These are phyloP conservation scores for Delonix regia DNA, from an alignment of 306 rosid genomes.

Conservation along the genomic window DNA sequence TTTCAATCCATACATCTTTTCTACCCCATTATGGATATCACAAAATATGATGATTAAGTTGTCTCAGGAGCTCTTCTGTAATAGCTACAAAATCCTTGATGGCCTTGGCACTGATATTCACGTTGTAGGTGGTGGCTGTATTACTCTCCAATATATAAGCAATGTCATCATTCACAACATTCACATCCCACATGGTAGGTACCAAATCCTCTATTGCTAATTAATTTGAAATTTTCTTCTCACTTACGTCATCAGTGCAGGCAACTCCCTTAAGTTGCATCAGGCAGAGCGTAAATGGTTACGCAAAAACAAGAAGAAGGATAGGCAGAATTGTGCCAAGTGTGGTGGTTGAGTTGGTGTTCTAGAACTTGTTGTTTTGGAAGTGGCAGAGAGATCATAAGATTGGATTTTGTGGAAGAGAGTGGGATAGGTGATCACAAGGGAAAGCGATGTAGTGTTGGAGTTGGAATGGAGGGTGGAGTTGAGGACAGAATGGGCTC, in stretches of 20 bases:
- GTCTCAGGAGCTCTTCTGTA: slow-evolving; percentile 79
- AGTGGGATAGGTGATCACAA: slow-evolving; percentile 39
- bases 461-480: slow-evolving; percentile 43
- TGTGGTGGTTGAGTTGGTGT: slow-evolving; percentile 52
- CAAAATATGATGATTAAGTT: slow-evolving; percentile 88
- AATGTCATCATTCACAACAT: slow-evolving; percentile 87
- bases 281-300: slow-evolving; percentile 40
- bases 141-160: slow-evolving; percentile 81
- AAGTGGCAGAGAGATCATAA: slow-evolving; percentile 5
- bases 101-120: slow-evolving; percentile 93
- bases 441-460: slow-evolving; percentile 31
- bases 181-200: slow-evolving; percentile 60
- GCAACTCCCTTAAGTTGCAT: slow-evolving; percentile 41
- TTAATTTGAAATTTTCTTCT: not conserved
- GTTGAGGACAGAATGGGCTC: slow-evolving; percentile 61
- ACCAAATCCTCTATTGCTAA: slow-evolving; percentile 56
- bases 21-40: too few relatives aligned
- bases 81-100: slow-evolving; percentile 82
- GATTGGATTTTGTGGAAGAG: slow-evolving; percentile 43
- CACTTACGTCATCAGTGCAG: slow-evolving; percentile 13
- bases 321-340: slow-evolving; percentile 30
- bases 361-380: slow-evolving; percentile 47
- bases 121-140: slow-evolving; percentile 90
- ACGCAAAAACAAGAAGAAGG: too few relatives aligned
- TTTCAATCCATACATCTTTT: too few relatives aligned